phyloP scores from a whole-genome alignment of 108 stramenopile species.

The Pelagomonas calceolata region DNA sequence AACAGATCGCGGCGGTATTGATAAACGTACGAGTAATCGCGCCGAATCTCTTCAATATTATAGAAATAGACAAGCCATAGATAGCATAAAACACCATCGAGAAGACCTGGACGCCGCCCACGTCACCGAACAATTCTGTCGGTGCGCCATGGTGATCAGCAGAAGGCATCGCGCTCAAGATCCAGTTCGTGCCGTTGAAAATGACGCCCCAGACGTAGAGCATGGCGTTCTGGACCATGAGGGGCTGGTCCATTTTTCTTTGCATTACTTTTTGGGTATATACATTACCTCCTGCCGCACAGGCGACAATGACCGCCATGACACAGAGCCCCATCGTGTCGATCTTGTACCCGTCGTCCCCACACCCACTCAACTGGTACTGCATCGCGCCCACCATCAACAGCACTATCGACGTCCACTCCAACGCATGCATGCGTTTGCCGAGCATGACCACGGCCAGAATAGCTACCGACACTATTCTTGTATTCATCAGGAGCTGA shows the following conservation, averaged over 20 bases:
- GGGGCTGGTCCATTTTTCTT: not conserved
- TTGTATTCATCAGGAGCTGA: not conserved
- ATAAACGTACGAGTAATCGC: not conserved
- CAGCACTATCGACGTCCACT: not conserved
- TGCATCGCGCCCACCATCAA: not conserved
- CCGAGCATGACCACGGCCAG: not conserved
- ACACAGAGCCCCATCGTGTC: not conserved
- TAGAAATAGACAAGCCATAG: not conserved
- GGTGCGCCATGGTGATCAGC: no score
- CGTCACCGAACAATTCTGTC: not conserved
- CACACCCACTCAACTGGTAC: not conserved
- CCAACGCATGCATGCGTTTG: not conserved
- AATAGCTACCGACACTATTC: not conserved
- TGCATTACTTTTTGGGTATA: not conserved
- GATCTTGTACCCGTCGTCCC: not conserved
- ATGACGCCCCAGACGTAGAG: not conserved
- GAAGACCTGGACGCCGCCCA: not conserved
- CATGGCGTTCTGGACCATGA: constrained; percentile 3
- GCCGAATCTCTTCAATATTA: not conserved
- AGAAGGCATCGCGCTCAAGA: not conserved
- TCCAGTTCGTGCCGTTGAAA: not conserved
- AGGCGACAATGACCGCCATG: not conserved
- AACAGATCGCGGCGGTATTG: not conserved
- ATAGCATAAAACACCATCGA: not conserved
- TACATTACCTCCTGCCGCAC: not conserved